Base-by-base conservation (phyloP, 257 asterid genomes). In the Coffea canephora region DNA sequence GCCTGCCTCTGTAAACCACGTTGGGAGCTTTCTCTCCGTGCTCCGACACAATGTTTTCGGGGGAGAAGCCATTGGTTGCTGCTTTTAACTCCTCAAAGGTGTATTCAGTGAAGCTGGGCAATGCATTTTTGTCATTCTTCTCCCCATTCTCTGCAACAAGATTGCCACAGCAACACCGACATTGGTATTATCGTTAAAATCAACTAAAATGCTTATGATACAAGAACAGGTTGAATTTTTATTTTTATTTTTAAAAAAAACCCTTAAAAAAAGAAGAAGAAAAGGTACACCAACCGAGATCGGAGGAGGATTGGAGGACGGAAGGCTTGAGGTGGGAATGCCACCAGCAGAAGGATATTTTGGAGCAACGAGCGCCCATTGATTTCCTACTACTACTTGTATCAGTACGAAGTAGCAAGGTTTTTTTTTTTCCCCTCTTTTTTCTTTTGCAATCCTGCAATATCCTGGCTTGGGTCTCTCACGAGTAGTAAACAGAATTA, bases 351-450 rank as follows among this genome's bases (percentile, higher is more conserved):
- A 80, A 77, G 59, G 82, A 84, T 54, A 86, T 69, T 68, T 80
- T 84, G 74, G 91, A 85, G 81, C 91, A 88, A 73, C 89, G 84
- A 80, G 85, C 89, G 71, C 91, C 89, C 91, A 86, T 88, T 64
- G 77, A 74, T 39, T 39, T 39, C 43, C 4, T 39, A 39, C 43
- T 39, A 4, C 43, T 39, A 39, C 43, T 39, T 39, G 43, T 39
- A 39, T 39, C 43, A 39, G 43, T 39, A 39, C 4, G 43, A 39
- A 39, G 43, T 0, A 39, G 4, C 43, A 39, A 39, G 43, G 43
- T 39, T 39, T 2, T 39, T 39, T 4, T 39, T 39, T 39, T 39
- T 39, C 2, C 2, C 4, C 4, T 39, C 43, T 39, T 39, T 39
- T 39, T 39, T 39, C 43, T 39, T 39, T 39, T 39, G 43, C 43